Evolutionary conservation across 495 filamentous ascomycete species (phyloP).

Genomic region (Mytilinidion resinicola): DNA sequence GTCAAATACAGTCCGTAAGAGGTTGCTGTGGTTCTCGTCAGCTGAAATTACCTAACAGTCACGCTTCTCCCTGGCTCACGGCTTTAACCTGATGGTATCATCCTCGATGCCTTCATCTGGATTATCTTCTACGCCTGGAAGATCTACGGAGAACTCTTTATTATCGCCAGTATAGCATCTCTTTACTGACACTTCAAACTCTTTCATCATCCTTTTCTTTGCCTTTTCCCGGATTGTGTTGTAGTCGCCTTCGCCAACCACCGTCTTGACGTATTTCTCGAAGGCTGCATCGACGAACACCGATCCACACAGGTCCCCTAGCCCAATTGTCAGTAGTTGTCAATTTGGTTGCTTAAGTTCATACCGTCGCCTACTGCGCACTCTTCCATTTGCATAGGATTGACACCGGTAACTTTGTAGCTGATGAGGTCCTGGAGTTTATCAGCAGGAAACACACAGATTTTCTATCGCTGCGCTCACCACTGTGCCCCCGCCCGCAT

Average conservation of each 20-base stretch:
- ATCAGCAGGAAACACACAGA: no score
- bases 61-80: not conserved
- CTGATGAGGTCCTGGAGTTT: no score
- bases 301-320: slow-evolving; percentile 15
- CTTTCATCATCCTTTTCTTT: slow-evolving; percentile 4
- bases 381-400: slow-evolving; percentile 13
- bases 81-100: slow-evolving; percentile 5
- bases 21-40: not conserved
- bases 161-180: slow-evolving; percentile 2
- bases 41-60: not conserved
- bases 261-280: slow-evolving; percentile 14
- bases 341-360: not conserved
- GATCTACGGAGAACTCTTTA: no score
- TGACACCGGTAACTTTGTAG: slow-evolving; percentile 8
- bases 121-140: no score
- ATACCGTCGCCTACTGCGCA: slow-evolving; percentile 11
- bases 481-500: no score
- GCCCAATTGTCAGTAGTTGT: not conserved
- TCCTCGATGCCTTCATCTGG: no score
- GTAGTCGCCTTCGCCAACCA: slow-evolving; percentile 3
- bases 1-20: slow-evolving; percentile 3
- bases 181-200: slow-evolving; percentile 4
- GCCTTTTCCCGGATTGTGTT: slow-evolving; percentile 4
- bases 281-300: slow-evolving; percentile 9
- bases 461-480: no score